A percentile compares a stretch with the other conserved stretches of the same genome.
These are phyloP conservation scores for Periconia macrospinosa DNA, from an alignment of 2,329 filamentous ascomycete species.

Conservation along the genomic window DNA sequence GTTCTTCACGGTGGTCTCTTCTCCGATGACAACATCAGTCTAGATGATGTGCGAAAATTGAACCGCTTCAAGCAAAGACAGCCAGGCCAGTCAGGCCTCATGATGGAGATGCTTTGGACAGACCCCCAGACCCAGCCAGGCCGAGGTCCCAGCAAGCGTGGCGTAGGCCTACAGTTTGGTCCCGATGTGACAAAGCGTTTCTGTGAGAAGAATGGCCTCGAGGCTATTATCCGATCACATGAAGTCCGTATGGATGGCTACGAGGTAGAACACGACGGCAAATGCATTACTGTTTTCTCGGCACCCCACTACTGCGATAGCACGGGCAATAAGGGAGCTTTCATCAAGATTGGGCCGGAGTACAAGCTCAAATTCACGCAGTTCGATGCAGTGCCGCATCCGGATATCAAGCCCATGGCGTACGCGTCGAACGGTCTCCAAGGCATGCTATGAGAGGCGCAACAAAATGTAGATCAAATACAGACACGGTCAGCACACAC, in stretches of 20 bases:
- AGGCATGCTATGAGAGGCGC: constrained; percentile 63
- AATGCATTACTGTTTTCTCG: constrained; percentile 98
- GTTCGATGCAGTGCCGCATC: constrained; percentile 96
- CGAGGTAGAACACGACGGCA: constrained; percentile 93
- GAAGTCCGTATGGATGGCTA: constrained; percentile 99
- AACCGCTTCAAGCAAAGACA: constrained; percentile 89
- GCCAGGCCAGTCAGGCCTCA: constrained; percentile 88
- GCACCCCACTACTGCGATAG: constrained; percentile 97
- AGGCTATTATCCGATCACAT: constrained; percentile 94
- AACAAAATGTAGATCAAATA: background rate
- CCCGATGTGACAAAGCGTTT: constrained; percentile 95
- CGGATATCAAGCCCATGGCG: constrained; percentile 90
- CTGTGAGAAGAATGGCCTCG: constrained; percentile 92
- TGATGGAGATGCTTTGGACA: constrained; percentile 99
- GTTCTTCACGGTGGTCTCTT: constrained; percentile 94
- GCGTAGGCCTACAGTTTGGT: constrained; percentile 94
- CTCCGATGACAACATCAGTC: constrained; percentile 87
- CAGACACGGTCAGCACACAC: background rate
- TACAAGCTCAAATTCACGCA: constrained; percentile 91
- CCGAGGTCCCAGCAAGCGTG: constrained; percentile 91
- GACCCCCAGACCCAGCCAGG: constrained; percentile 87
- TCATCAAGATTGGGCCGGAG: constrained; percentile 92
- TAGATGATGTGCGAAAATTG: constrained; percentile 92
- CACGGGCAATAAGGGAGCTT: constrained; percentile 96
- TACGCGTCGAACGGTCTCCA: constrained; percentile 84